phyloP scores from a whole-genome alignment of 495 filamentous ascomycete species.

The Tuber melanosporum region DNA sequence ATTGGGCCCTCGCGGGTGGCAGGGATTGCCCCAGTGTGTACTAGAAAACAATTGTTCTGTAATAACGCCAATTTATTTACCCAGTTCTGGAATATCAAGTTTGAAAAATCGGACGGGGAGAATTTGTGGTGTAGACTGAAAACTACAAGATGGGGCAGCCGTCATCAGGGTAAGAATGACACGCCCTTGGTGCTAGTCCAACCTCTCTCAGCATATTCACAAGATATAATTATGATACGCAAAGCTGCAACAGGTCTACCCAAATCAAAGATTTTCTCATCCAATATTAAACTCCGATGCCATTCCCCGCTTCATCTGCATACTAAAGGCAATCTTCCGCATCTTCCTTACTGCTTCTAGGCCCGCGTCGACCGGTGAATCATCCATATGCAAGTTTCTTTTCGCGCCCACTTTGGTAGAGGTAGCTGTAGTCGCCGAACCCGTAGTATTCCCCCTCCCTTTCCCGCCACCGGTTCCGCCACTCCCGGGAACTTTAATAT shows the following conservation, averaged over 20 bases:
- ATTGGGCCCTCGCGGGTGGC: no score
- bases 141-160: background rate
- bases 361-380: conserved; percentile 13
- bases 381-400: conserved; percentile 28
- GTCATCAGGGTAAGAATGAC: background rate
- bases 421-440: background rate
- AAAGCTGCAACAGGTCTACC: conserved; percentile 2
- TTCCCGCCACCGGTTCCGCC: conserved; percentile 43
- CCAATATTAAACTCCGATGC: conserved; percentile 40
- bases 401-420: conserved; percentile 10
- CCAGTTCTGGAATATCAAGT: no score
- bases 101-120: no score
- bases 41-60: no score
- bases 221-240: conserved; percentile 6
- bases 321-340: conserved; percentile 37
- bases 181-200: background rate
- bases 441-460: conserved; percentile 11
- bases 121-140: background rate
- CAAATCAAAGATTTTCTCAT: background rate
- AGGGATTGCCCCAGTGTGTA: no score
- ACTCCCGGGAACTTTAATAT: conserved; percentile 61
- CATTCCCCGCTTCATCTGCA: conserved; percentile 35
- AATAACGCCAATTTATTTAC: no score
- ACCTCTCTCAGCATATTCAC: background rate
- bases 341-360: conserved; percentile 38